These are phyloP conservation scores for Aspergillus nidulans DNA, from an alignment of 495 filamentous ascomycete genomes.

Conservation along the genomic window DNA sequence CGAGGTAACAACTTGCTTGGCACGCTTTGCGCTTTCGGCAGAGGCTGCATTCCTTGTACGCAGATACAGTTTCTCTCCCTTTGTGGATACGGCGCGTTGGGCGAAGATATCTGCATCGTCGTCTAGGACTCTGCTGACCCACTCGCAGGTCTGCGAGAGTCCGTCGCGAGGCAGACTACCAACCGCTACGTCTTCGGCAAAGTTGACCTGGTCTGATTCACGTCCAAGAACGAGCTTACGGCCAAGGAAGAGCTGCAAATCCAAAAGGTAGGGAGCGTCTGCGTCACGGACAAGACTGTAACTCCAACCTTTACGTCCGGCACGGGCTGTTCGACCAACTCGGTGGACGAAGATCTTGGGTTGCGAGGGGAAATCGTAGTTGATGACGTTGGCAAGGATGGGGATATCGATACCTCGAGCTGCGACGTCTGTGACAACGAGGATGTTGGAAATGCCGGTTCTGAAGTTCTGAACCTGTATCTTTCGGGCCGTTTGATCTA, in stretches of 20 bases:
- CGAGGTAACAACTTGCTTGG: slow-evolving; percentile 65
- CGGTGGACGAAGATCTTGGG: slow-evolving; percentile 96
- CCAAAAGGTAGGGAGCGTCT: slow-evolving; percentile 85
- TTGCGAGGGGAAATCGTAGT: slow-evolving; percentile 96
- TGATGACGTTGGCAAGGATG: slow-evolving; percentile 92
- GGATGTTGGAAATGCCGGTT: slow-evolving; percentile 74
- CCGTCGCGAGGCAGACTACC: slow-evolving; percentile 65
- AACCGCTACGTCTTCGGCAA: slow-evolving; percentile 73
- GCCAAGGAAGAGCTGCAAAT: slow-evolving; percentile 91
- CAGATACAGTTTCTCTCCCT: slow-evolving; percentile 89
- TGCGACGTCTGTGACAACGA: slow-evolving; percentile 97
- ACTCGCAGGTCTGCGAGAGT: slow-evolving; percentile 70
- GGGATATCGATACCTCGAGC: slow-evolving; percentile 98
- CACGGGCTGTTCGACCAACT: slow-evolving; percentile 91
- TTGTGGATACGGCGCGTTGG: slow-evolving; percentile 68
- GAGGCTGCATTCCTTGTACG: slow-evolving; percentile 87
- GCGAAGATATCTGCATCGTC: slow-evolving; percentile 69
- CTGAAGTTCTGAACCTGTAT: slow-evolving; percentile 87
- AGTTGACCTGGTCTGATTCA: slow-evolving; percentile 54
- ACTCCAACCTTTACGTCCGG: slow-evolving; percentile 87
- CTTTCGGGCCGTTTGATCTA: slow-evolving; percentile 89
- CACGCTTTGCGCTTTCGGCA: slow-evolving; percentile 76
- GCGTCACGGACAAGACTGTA: slow-evolving; percentile 83
- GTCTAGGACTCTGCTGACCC: slow-evolving; percentile 67
- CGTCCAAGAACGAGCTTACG: slow-evolving; percentile 69